phyloP scores from a whole-genome alignment of 352 stramenopile genomes.

The Phytophthora capsici region DNA sequence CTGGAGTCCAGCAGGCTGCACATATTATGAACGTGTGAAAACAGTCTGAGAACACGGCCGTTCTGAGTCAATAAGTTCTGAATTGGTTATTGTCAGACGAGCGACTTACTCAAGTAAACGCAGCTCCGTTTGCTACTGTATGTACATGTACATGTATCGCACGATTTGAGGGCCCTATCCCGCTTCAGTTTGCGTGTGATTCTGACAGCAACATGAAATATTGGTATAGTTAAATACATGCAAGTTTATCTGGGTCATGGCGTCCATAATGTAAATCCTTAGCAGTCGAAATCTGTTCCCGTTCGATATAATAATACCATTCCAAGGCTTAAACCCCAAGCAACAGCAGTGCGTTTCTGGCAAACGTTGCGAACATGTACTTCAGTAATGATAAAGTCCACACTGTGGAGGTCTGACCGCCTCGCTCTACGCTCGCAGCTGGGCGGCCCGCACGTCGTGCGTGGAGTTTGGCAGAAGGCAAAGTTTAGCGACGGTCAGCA shows the following conservation, averaged over 20 bases:
- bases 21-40: constrained; percentile 1
- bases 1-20: no score
- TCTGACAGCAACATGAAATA: no score
- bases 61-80: no score
- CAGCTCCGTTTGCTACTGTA: neutral
- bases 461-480: constrained; percentile 17
- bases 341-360: neutral
- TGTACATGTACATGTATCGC: no score
- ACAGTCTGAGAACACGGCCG: neutral
- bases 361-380: neutral
- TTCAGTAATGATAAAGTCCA: no score
- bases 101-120: no score
- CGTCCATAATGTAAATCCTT: no score
- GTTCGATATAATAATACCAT: constrained; percentile 5
- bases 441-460: neutral
- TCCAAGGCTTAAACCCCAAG: neutral
- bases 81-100: no score
- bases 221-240: no score
- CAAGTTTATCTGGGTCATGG: no score
- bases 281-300: neutral
- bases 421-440: constrained; percentile 8
- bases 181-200: constrained; percentile 4
- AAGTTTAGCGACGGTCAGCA: constrained; percentile 1
- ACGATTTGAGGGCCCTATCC: constrained; percentile 12
- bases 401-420: constrained; percentile 2